Percentiles rank a stretch among this genome's conserved stretches.
These are phyloP conservation scores for Chrysoporthe cubensis DNA, from an alignment of 2,329 filamentous ascomycete species.

Conservation along the genomic window DNA sequence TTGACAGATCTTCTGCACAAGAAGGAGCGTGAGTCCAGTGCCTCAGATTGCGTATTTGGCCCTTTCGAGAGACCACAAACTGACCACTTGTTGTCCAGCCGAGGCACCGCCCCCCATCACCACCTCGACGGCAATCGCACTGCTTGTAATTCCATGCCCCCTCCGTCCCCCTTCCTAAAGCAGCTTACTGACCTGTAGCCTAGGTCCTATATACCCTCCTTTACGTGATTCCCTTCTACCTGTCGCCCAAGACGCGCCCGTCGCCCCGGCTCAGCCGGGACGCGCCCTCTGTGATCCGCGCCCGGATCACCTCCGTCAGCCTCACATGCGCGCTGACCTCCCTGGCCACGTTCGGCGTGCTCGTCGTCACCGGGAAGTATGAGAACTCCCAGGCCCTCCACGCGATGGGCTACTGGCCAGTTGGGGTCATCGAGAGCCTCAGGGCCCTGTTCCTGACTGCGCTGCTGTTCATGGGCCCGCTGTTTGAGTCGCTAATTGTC, in stretches of 20 bases:
- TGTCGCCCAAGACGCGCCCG: constrained; percentile 77
- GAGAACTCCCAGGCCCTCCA: constrained; percentile 60
- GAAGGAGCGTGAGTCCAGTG: constrained; percentile 20
- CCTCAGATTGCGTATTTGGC: background rate
- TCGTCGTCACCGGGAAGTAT: constrained; percentile 55
- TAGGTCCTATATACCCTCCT: constrained; percentile 81
- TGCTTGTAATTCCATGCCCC: constrained; percentile 38
- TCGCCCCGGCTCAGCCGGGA: constrained; percentile 81
- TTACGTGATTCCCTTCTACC: constrained; percentile 91
- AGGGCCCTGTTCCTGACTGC: constrained; percentile 72
- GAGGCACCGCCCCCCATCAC: constrained; percentile 47
- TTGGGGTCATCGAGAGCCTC: constrained; percentile 66
- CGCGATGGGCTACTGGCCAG: constrained; percentile 80
- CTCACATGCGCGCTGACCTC: constrained; percentile 74
- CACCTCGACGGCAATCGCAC: constrained; percentile 40
- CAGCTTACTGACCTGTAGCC: constrained; percentile 2
- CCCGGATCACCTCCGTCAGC: constrained; percentile 79
- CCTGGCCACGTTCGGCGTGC: constrained; percentile 66
- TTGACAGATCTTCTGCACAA: constrained; percentile 24
- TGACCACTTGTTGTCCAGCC: constrained; percentile 30
- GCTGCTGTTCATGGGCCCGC: constrained; percentile 79
- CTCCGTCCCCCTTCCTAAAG: background rate
- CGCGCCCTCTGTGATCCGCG: constrained; percentile 85
- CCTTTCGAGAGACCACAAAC: background rate
- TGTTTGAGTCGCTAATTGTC: constrained; percentile 78